Evolutionary conservation across 805 yeast species (phyloP).

Genomic region (Komagataella kurtzmanii): DNA sequence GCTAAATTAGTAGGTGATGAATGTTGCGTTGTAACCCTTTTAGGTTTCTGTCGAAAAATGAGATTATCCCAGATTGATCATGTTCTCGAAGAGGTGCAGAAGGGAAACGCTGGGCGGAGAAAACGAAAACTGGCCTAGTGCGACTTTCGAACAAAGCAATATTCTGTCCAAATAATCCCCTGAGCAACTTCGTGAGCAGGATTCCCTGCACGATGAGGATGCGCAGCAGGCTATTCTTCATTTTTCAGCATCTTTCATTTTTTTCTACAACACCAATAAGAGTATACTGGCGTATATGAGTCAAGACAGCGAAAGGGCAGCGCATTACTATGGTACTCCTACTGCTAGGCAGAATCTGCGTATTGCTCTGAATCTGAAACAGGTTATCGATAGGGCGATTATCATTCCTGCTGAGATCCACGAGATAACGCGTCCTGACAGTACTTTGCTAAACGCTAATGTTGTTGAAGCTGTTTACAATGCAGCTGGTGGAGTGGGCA

Average conservation of each 20-base stretch:
- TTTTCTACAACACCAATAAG: too few relatives aligned
- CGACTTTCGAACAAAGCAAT: neutral
- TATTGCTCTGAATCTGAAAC: slow-evolving; percentile 61
- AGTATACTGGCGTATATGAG: neutral
- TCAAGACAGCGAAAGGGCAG: neutral
- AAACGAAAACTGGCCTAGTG: neutral
- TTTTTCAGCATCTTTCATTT: too few relatives aligned
- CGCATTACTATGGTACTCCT: slow-evolving; percentile 23
- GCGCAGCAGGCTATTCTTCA: too few relatives aligned
- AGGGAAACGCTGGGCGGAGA: neutral
- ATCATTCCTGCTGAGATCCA: slow-evolving; percentile 47
- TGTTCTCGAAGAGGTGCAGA: neutral
- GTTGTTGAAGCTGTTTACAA: slow-evolving; percentile 47
- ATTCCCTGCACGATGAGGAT: too few relatives aligned
- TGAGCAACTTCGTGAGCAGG: neutral
- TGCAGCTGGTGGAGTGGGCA: slow-evolving; percentile 75
- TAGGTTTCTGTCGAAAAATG: neutral
- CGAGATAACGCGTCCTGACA: slow-evolving; percentile 38
- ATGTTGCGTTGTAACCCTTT: neutral
- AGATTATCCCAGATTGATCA: neutral
- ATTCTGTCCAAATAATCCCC: neutral
- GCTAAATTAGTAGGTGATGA: neutral
- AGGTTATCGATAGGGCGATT: slow-evolving; percentile 55
- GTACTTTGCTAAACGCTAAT: slow-evolving; percentile 42
- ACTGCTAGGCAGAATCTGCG: slow-evolving; percentile 55